Base-by-base conservation (phyloP, 169 alveolate genomes). In the Perkinsus olseni region DNA sequence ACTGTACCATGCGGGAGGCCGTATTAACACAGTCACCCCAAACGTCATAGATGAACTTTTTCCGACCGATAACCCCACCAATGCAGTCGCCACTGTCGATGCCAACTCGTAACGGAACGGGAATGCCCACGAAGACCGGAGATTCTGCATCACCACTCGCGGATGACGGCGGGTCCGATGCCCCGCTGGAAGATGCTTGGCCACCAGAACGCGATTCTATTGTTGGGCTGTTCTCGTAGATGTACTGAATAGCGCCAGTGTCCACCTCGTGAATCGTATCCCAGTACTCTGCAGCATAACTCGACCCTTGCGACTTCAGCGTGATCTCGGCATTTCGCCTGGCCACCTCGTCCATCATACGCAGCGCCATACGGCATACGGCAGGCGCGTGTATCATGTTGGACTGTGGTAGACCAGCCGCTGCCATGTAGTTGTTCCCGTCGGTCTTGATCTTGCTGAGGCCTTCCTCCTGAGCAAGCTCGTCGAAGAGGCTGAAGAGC, bases 291-390 rank as follows among this genome's bases (percentile, higher is more conserved):
- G 34, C 37, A 0, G 82, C 82, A 28, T 62, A 21, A 13, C 37
- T 62, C 37, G 34, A 21, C 31, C 82, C 82, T 62, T 62, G 28
- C 36, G 82, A 62, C 82, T 28, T 62, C 34, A 13, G 82, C 37
- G 82, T 62, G 13, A 62, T 62, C 28, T 1, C 10, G 17, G 82
- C 82, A 24, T 62, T 62, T 0, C 82, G 82, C 82, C 82, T 8
- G 37, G 82, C 82, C 82, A 62, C 82, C 34, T 62, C 82, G 82
- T 62, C 82, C 82, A 62, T 62, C 82, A 62, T 62, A 62, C 82
- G 82, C 17, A 62, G 82, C 17, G 82, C 82, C 82, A 62, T 62
- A 6, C 82, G 82, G 34, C 82, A 62, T 13, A 62, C 82, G 8
- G 82, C 82, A 62, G 82, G 82, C 37, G 82, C 82, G 34, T 62